phyloP scores from a whole-genome alignment of 257 asterid species.

The Cruciata laevipes region DNA sequence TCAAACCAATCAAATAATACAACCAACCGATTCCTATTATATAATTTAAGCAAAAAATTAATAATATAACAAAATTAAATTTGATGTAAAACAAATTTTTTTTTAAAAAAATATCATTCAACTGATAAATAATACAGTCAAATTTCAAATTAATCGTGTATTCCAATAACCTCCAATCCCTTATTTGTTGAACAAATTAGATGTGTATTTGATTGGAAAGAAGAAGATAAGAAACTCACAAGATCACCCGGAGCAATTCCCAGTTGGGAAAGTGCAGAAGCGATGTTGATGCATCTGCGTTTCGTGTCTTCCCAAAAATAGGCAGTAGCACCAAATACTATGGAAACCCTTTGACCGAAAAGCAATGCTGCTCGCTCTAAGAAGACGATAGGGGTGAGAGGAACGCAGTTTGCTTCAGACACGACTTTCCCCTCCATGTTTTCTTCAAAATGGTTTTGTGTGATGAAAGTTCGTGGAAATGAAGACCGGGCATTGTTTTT shows the following conservation, averaged over 20 bases:
- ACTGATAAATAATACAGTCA: too few relatives aligned
- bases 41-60: too few relatives aligned
- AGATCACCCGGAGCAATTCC: slow-evolving; percentile 25
- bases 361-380: slow-evolving; percentile 30
- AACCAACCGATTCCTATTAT: too few relatives aligned
- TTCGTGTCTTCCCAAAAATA: slow-evolving; percentile 28
- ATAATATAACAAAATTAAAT: too few relatives aligned
- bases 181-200: too few relatives aligned
- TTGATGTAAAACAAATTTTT: too few relatives aligned
- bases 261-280: slow-evolving; percentile 27
- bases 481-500: background rate
- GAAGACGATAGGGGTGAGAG: slow-evolving; percentile 33
- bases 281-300: slow-evolving; percentile 31
- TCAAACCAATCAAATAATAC: too few relatives aligned
- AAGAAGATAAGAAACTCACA: slow-evolving; percentile 20
- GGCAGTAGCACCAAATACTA: slow-evolving; percentile 15
- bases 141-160: too few relatives aligned
- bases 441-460: background rate
- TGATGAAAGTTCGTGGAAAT: background rate
- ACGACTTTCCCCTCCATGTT: slow-evolving; percentile 17
- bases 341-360: slow-evolving; percentile 22
- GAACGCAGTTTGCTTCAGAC: slow-evolving; percentile 19
- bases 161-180: too few relatives aligned
- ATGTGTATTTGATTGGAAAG: too few relatives aligned
- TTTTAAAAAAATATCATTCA: too few relatives aligned